These are phyloP conservation scores for Pseudomassariella vexata DNA, from an alignment of 2,329 filamentous ascomycete genomes.

Conservation along the genomic window DNA sequence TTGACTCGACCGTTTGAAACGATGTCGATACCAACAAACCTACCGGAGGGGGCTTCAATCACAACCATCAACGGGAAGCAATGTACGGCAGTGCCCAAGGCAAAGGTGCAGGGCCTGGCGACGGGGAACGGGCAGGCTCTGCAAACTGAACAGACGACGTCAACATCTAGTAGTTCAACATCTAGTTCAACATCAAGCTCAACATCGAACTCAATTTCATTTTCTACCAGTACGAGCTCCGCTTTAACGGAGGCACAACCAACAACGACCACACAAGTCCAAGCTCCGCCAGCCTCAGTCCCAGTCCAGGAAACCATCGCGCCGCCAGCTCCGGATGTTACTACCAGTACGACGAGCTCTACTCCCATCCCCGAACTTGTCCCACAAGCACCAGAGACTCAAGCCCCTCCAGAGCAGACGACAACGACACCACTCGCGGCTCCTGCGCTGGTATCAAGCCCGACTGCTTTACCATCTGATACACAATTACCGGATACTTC, in stretches of 20 bases:
- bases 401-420: constrained; percentile 7
- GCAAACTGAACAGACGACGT: no score
- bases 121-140: constrained; percentile 13
- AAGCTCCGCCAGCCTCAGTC: background rate
- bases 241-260: constrained; percentile 1
- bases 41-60: constrained; percentile 41
- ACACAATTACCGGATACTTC: background rate
- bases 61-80: constrained; percentile 43
- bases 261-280: constrained; percentile 2
- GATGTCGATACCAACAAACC: constrained; percentile 37
- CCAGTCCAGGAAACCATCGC: constrained; percentile 2
- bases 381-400: constrained; percentile 11
- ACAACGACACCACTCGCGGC: constrained; percentile 4
- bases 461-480: background rate
- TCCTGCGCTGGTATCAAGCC: constrained; percentile 1
- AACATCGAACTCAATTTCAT: constrained; percentile 4
- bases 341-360: constrained; percentile 31
- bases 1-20: constrained; percentile 17
- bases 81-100: constrained; percentile 48
- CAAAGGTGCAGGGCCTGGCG: constrained; percentile 12
- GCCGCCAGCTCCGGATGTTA: constrained; percentile 12
- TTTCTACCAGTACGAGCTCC: constrained; percentile 26
- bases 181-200: constrained; percentile 12
- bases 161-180: constrained; percentile 15
- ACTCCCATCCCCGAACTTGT: constrained; percentile 18